Base-by-base conservation (phyloP, 306 rosid species). In the Pueraria montana region DNA sequence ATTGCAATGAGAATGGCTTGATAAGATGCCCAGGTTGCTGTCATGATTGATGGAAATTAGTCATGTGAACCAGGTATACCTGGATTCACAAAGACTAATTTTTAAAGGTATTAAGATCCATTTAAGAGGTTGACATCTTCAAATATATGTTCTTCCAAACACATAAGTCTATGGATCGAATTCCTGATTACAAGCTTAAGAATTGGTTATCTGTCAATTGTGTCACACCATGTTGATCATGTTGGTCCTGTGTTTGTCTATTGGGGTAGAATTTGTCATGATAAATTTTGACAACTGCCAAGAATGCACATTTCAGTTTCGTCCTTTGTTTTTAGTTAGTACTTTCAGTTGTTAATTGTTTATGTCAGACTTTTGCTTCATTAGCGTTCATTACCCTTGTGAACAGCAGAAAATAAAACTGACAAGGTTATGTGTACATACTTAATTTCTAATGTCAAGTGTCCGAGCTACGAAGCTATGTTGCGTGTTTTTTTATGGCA, bases 1-100 rank as follows among this genome's bases (percentile, higher is more conserved):
- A 80, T 56, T 94, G 98, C 78, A 94, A 94, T 38, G 97, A 94
- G 79, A 94, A 94, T 85, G 98, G 98, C 55, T 91, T 94, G 93
- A 86, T 90, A 0, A 84, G 91, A 82, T 94, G 98, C 84, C 89
- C 92, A 2, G 43, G 74, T 81, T 93, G 98, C 74, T 89, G 91
- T 82, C 85, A 52, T 86, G 87, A 89, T 78, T 38, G 26, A 30
- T 53, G 42, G 12, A n/a, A 21, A 66, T 49, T 30, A 52, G 0
- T 52, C 48, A 58, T 85, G 3, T 53, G 9, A 62, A 27, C 14
- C 42, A 30, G 42, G 18, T 27, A 58, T 23, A 27, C 5, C 16
- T 3, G 1, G 40, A 16, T 30, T 27, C 10, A 62, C 8, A 1
- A 11, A 6, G 68, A 62, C 4, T 59, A 24, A 4, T 24, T 23